phyloP scores from a whole-genome alignment of 2,329 filamentous ascomycete genomes.

The Apiospora pterosperma region DNA sequence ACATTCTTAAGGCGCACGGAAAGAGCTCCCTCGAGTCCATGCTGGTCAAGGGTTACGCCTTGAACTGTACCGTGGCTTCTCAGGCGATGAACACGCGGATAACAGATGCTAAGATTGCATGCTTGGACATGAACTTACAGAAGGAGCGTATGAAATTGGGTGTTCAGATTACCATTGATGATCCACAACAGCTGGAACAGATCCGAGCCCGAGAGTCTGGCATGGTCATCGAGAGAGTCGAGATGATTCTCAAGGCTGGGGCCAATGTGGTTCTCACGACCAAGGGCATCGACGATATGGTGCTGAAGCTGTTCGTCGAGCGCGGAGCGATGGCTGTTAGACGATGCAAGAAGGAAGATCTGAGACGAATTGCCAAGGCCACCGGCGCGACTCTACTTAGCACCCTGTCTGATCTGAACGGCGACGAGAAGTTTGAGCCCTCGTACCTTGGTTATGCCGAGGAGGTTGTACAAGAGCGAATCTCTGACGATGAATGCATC shows the following conservation, averaged over 20 bases:
- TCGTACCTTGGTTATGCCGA: conserved; percentile 88
- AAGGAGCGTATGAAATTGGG: conserved; percentile 99
- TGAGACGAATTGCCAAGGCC: conserved; percentile 91
- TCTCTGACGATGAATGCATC: conserved; percentile 98
- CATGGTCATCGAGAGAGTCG: conserved; percentile 89
- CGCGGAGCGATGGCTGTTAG: conserved; percentile 93
- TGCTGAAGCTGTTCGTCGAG: conserved; percentile 91
- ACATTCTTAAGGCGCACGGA: conserved; percentile 96
- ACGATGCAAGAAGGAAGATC: conserved; percentile 97
- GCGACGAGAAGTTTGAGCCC: conserved; percentile 92
- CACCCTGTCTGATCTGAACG: conserved; percentile 93
- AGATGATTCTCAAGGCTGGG: conserved; percentile 96
- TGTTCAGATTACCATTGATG: conserved; percentile 96
- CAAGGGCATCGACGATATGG: conserved; percentile 96
- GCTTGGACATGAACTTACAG: conserved; percentile 96
- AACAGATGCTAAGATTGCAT: conserved; percentile 92
- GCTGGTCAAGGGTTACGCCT: conserved; percentile 90
- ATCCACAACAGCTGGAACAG: conserved; percentile 95
- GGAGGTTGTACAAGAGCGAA: conserved; percentile 96
- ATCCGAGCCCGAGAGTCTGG: conserved; percentile 90
- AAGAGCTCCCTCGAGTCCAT: conserved; percentile 87
- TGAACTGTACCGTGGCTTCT: conserved; percentile 98
- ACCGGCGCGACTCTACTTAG: conserved; percentile 91
- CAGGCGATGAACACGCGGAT: conserved; percentile 96
- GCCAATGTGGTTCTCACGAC: conserved; percentile 96